Evolutionary conservation across 2,329 filamentous ascomycete genomes (phyloP).

Genomic region (Colletotrichum theobromicola): DNA sequence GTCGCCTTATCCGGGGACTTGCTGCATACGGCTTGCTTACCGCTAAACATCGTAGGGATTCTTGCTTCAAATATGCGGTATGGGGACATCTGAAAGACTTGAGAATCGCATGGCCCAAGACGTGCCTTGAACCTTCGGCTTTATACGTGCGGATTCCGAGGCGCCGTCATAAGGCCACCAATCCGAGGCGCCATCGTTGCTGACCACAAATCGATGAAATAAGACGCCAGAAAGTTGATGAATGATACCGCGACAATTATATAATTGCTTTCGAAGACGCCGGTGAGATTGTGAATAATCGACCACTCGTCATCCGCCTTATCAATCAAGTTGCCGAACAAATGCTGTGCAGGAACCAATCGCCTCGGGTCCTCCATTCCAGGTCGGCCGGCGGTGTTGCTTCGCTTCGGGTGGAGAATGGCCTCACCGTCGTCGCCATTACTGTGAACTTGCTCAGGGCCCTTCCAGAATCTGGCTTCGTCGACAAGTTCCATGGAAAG

Average conservation of each 20-base stretch:
- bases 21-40: background rate
- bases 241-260: background rate
- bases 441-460: background rate
- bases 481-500: background rate
- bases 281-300: background rate
- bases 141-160: background rate
- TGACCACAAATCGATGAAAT: background rate
- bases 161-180: background rate
- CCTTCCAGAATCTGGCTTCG: background rate
- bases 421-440: background rate
- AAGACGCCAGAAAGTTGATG: background rate
- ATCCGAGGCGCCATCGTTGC: background rate
- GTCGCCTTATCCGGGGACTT: background rate
- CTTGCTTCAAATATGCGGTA: background rate
- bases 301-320: background rate
- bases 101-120: background rate
- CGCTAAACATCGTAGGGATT: background rate
- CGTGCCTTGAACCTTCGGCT: background rate
- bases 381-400: background rate
- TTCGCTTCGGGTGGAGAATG: background rate
- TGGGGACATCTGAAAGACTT: background rate
- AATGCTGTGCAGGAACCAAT: background rate
- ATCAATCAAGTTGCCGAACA: background rate
- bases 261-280: background rate
- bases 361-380: background rate